Base-by-base conservation (phyloP, 805 yeast species). In the Monosporozyma siamensis region DNA sequence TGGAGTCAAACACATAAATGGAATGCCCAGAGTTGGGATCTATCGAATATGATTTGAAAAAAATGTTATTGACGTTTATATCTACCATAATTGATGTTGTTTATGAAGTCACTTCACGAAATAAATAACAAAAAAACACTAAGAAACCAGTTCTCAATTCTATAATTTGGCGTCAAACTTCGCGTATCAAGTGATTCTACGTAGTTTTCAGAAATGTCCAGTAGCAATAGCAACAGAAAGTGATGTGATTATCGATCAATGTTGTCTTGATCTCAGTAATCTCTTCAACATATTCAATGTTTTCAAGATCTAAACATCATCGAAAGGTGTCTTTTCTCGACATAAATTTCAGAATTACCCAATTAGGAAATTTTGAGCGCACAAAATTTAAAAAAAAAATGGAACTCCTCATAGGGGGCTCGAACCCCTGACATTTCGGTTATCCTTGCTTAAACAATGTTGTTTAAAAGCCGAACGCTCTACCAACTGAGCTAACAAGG, bases 1-100 rank as follows among this genome's bases (percentile, higher is more conserved):
- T 78, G 3, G 95, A 77, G 59, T 90, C 96, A 47, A 90, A 77
- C 4, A 88, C 80, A 54, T 78, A 88, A 9, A 90, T 62, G 0
- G 95, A 95, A 20, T 78, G 70, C 6, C 72, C 67, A 1, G 86
- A 71, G 40, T 68, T 67, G 0, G 90, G 87, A 55, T 88, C 96
- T 29, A 63, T 56, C 1, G 82, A 70, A 39, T 70, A 71, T 1
- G 92, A 66, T 48, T 71, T 69, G 67, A 72, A 80, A 55, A 82
- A 78, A 20, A 70, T 68, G 51, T 67, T 70, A 37, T 63, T 59
- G 6, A 63, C 60, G 43, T 63, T 58, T 22, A 62, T 54, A 39
- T 61, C 58, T 29, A 63, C 43, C 55, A 56, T 57, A 6, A 18
- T 31, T 4, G 9, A 7, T 10, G 17, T 14, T 30, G 17, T 17